Evolutionary conservation across 768 basidiomycete species (phyloP), one percentile per base, ranked within the genome.

Genomic region (Phaffia australis): DNA sequence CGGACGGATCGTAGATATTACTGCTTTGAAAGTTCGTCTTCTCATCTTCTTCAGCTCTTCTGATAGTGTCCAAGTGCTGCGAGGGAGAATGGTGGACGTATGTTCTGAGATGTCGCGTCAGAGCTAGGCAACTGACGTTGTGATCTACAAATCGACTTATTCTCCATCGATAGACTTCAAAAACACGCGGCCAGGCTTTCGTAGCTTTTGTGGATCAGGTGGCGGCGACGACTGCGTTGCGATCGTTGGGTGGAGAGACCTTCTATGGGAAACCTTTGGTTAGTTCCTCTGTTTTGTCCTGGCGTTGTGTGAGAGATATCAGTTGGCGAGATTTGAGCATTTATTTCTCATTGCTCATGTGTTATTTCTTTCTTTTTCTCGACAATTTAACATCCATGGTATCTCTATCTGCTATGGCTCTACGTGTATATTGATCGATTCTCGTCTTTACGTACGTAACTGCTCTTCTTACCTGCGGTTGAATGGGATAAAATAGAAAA

Each of bases 191-290:
- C 7, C 67, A 69, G 56, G 67, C 67, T 32, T 60, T 59, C 49
- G 52, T 69, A 27, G 67, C 57, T 25, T 69, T 69, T 42, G 25
- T 11, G 49, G 61, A 57, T n/a, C 67, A 69, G 67, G 63, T 63
- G 30, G 67, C 67, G 25, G 67, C 67, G 19, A 69, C 67, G 51
- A 57, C 67, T 8, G 67, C 67, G 6, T 48, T 59, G 11, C 62
- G 67, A 1, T 30, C 67, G 47, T 46, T 64, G 16, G 61, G 51
- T 0, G 67, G 67, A n/a, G 67, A 69, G 51, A 49, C 61, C 18
- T 69, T 69, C 57, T 69, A 69, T 46, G 67, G 67, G 16, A 69
- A 69, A 52, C 67, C 67, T 23, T 46, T 69, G 46, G 67, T 69
- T 50, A 56, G 67, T 63, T 47, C 9, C 8, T 16, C 19, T 59